These are phyloP conservation scores for Ogataea allantospora DNA, from an alignment of 805 yeast species.

Conservation along the genomic window DNA sequence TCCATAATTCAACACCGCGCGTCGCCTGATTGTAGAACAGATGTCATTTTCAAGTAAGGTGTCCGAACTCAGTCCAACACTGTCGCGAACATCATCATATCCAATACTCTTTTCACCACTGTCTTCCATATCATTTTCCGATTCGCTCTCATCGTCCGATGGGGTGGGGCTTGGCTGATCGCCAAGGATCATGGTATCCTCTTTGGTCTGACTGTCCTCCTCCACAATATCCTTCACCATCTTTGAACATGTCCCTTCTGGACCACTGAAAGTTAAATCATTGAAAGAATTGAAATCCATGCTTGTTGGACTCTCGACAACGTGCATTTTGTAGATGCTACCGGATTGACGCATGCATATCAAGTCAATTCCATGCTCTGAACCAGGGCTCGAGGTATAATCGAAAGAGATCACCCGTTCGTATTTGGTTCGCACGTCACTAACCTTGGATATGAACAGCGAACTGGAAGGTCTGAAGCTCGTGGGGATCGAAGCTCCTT, in stretches of 20 bases:
- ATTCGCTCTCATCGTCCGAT: not conserved
- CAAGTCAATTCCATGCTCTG: slow-evolving; percentile 58
- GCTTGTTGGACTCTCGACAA: slow-evolving; percentile 61
- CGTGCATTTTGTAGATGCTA: slow-evolving; percentile 76
- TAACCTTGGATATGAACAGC: slow-evolving; percentile 71
- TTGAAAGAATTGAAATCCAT: slow-evolving; percentile 67
- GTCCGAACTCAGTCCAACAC: slow-evolving; percentile 20
- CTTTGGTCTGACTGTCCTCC: slow-evolving; percentile 21
- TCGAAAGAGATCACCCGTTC: slow-evolving; percentile 86
- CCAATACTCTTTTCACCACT: not conserved
- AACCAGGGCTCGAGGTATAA: slow-evolving; percentile 56
- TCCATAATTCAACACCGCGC: slow-evolving; percentile 76
- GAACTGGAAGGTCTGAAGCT: slow-evolving; percentile 42
- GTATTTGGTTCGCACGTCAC: slow-evolving; percentile 69
- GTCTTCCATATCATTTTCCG: not conserved
- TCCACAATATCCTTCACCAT: slow-evolving; percentile 35
- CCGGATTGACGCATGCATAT: slow-evolving; percentile 93
- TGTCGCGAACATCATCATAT: not conserved
- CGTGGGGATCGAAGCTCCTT: slow-evolving; percentile 14
- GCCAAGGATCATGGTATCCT: slow-evolving; percentile 29
- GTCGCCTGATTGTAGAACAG: slow-evolving; percentile 62
- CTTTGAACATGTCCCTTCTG: slow-evolving; percentile 50
- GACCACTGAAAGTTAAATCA: slow-evolving; percentile 60
- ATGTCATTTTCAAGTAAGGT: slow-evolving; percentile 65
- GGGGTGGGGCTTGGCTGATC: not conserved